Base-by-base conservation (phyloP, 2,329 filamentous ascomycete genomes). In the Aspergillus japonicus region DNA sequence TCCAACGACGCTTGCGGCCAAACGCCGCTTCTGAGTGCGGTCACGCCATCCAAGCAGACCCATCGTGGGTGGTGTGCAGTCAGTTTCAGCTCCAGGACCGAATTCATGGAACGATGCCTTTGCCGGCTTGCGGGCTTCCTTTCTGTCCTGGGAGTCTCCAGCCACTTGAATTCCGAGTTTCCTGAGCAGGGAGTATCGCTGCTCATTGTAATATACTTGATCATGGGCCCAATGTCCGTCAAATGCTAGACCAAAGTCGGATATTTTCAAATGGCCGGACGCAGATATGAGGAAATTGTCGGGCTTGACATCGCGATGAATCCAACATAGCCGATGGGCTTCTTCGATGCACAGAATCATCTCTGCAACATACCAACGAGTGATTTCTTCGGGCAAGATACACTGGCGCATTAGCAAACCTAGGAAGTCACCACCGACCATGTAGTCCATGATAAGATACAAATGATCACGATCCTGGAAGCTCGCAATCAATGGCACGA, bases 401-500 rank as follows among this genome's bases (percentile, higher is more conserved):
- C 95, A 92, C 70, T 96, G 90, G 16, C 93, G 87, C 57, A 97
- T 89, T 16, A 99, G 79, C 0, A 97, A 77, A 1, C 91, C 91
- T 0, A 99, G 82, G 66, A 99, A 98, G 73, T 99, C 94, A 0
- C 95, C 94, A 0, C 94, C 95, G 2, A 96, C 89, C 92, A 97
- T 97, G 72, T 96, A 99, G 61, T 98, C 93, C 92, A 98, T 97
- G 55, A 97, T 90, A 5, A 99, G 85, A 69, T 98, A 98, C 5
- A 99, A 82, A 67, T 91, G 91, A 47, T 85, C 83, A 39, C 85
- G 80, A 72, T 98, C 95, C 74, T 98, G 92, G 65, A 98, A 98
- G 70, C 92, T 95, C 53, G 91, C 84, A 54, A 96, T 84, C 39
- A 99, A 80, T 0, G 93, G 91, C 2, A 98, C 91, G 50, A 96